Evolutionary conservation across 805 yeast genomes (phyloP), one percentile per base, ranked within the genome.

Genomic region (Clavispora carvajalis): DNA sequence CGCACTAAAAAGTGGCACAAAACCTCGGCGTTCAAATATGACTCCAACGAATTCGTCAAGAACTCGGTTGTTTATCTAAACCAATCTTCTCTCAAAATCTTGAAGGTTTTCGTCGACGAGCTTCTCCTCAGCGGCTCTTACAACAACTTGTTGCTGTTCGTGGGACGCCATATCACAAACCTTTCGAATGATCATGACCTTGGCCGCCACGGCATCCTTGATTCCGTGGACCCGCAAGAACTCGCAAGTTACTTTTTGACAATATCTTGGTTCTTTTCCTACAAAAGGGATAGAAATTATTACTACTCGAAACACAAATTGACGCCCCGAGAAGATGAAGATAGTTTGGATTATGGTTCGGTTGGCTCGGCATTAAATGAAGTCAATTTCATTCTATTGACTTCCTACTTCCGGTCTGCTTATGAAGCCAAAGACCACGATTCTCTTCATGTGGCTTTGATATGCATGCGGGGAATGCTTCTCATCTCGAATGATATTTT

Each of bases 261-360:
- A 5, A 63, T 75, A 5, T 70, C 86, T 1, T 91, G 97, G 96
- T 82, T 88, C 50, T 64, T 88, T 36, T 73, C 73, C 24, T 87
- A 78, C 44, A 87, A 84, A 50, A 64, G 83, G 16, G 60, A 58
- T 37, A 47, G 50, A 13, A 34, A 40, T 25, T 34, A 33, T 15
- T 43, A 43, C 10, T 23, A 31, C 22, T 40, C 37, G 15, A 41
- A 41, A 1, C 31, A 34, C 16, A 31, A 28, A 24, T 33, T n/a
- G 17, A 23, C 33, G 10, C 40, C 51, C n/a, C 38, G 47, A 9
- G 54, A 43, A 11, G 59, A 55, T 34, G 63, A 58, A 28, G 67
- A 63, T 36, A 34, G 42, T 11, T 30, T 60, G 4, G 65, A 66
- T 29, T 68, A 62, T 50, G 74, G 72, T 1, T 65, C 76, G 3